Evolutionary conservation across 345 rosid genomes (phyloP).

Genomic region (Pistacia atlantica): DNA sequence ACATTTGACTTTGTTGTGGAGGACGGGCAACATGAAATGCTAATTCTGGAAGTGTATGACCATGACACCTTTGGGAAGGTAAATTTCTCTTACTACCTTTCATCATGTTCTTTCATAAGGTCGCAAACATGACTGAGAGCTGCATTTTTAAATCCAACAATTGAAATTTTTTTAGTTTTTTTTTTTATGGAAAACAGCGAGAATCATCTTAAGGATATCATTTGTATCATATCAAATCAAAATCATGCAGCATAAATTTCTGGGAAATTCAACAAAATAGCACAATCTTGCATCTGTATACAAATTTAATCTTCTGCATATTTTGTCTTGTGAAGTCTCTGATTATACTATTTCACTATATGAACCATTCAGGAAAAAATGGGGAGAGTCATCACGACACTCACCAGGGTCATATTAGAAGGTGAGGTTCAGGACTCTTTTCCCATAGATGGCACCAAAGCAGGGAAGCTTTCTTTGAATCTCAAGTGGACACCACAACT

Average conservation of each 20-base stretch:
- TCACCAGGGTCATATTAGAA: slow-evolving; percentile 76
- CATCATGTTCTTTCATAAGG: neutral
- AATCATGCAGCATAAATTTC: too few relatives aligned
- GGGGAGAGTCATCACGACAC: slow-evolving; percentile 83
- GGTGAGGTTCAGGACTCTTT: slow-evolving; percentile 69
- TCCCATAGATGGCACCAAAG: slow-evolving; percentile 58
- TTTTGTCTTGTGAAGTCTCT: neutral
- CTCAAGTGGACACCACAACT: slow-evolving; percentile 82
- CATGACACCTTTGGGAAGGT: slow-evolving; percentile 93
- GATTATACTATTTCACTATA: neutral
- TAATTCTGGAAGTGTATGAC: slow-evolving; percentile 75
- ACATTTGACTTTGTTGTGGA: slow-evolving; percentile 94
- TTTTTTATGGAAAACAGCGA: too few relatives aligned
- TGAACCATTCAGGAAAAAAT: slow-evolving; percentile 61
- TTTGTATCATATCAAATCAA: too few relatives aligned
- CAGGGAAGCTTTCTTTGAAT: slow-evolving; percentile 67
- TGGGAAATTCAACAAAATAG: too few relatives aligned
- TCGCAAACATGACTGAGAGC: neutral
- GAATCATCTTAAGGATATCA: too few relatives aligned
- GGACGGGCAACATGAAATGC: slow-evolving; percentile 85
- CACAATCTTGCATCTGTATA: too few relatives aligned
- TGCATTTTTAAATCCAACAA: neutral
- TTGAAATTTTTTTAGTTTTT: too few relatives aligned
- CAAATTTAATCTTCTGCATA: too few relatives aligned
- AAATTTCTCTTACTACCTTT: neutral